Base-by-base conservation (phyloP, 768 basidiomycete genomes). In the Suillus tomentosus region DNA sequence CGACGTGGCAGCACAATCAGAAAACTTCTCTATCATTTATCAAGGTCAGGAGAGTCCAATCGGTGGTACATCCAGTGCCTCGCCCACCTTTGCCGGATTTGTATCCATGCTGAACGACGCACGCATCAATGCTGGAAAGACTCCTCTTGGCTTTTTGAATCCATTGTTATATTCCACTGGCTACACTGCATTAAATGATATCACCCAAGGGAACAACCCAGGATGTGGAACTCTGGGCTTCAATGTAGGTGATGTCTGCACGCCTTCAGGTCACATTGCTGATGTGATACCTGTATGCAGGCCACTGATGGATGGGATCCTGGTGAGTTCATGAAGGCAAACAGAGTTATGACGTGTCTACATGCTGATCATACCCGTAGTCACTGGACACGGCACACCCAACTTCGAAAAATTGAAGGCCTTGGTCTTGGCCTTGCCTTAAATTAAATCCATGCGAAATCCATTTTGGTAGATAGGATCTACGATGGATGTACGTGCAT, bases 101-200 rank as follows among this genome's bases (percentile, higher is more conserved):
- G 78, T 90, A 19, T 80, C 88, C 3, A 80, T 91, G 66, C 74
- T 91, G 60, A 90, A 90, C 60, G 87, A 90, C 62, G 86, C 82
- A 2, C 82, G 86, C 9, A 72, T 88, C 31, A 73, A 74, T 3
- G 76, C 76, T 0, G 76, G 78, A 0, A 74, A 78, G 58, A 68
- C 74, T 11, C 62, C 87, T 31, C 75, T 90, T n/a, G 89, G 89
- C 0, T 89, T 89, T 75, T 76, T 91, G 65, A 90, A 90, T 72
- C 88, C 87, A 2, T 77, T 87, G 55, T 62, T 90, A 3, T 90
- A 90, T 70, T 60, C 68, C 15, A 64, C 47, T 22, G 78, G 77
- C 0, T 65, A 64, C 19, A 10, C 64, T 5, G 70, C 67, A 0
- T 76, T 89, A 62, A 88, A 86, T 62, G 89, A 90, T 67, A 82